Conservation (phyloP, 805 yeast genomes). For the Teunomyces cretensis region DNA sequence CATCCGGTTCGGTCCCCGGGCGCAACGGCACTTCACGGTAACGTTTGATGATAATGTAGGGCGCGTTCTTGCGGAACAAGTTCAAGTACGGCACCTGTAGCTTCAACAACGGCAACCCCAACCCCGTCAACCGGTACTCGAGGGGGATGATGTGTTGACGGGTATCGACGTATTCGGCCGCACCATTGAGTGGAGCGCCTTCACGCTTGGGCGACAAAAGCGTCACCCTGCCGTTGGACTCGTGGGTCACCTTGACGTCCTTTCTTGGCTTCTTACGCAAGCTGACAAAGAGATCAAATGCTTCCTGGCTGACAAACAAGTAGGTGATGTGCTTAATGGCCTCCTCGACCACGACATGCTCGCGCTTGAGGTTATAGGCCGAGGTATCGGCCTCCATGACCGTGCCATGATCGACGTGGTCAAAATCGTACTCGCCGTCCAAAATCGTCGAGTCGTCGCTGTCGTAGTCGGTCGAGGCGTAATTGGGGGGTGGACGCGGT, state of each 20-base stretch:
- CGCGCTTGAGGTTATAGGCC: slow-evolving; percentile 27
- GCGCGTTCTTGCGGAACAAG: slow-evolving; percentile 32
- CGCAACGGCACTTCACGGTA: slow-evolving; percentile 29
- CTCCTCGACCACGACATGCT: slow-evolving; percentile 31
- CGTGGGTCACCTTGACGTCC: slow-evolving; percentile 20
- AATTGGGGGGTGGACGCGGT: too few species aligned
- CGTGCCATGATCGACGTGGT: not conserved
- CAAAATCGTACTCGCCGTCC: slow-evolving; percentile 11
- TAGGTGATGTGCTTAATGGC: slow-evolving; percentile 27
- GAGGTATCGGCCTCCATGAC: slow-evolving; percentile 23
- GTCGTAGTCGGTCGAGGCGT: not conserved
- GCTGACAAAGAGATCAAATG: slow-evolving; percentile 29
- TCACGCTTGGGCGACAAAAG: not conserved
- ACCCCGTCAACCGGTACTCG: slow-evolving; percentile 29
- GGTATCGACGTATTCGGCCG: slow-evolving; percentile 21
- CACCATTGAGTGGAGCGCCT: too few species aligned
- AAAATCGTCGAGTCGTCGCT: slow-evolving; percentile 16
- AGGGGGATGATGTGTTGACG: slow-evolving; percentile 34
- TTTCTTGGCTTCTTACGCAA: slow-evolving; percentile 22
- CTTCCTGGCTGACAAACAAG: slow-evolving; percentile 30
- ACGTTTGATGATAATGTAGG: slow-evolving; percentile 32
- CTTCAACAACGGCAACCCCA: slow-evolving; percentile 39
- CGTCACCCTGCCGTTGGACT: slow-evolving; percentile 16
- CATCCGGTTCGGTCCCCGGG: slow-evolving; percentile 19
- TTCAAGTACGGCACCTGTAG: slow-evolving; percentile 37